Conservation (phyloP, 805 yeast genomes). For the Nakazawaea sp. region DNA sequence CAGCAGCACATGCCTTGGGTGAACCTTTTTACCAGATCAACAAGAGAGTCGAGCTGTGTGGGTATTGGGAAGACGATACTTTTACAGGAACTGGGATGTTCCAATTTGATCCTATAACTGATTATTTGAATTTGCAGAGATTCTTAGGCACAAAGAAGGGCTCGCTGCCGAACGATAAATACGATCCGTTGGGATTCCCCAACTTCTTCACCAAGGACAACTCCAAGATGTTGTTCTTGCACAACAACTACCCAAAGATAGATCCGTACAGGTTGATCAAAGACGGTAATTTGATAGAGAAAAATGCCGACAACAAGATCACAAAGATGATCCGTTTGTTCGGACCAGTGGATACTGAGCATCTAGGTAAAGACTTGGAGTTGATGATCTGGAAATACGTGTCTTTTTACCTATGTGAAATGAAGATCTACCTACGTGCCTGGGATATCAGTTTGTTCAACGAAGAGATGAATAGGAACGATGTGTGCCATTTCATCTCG, state of each 20-base stretch:
- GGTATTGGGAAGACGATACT: constrained; percentile 22
- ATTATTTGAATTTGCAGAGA: constrained; percentile 20
- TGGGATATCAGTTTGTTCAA: constrained; percentile 13
- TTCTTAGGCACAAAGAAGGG: constrained; percentile 14
- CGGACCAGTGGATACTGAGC: constrained; percentile 21
- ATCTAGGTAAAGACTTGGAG: constrained; percentile 28
- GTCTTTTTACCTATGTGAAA: constrained; percentile 25
- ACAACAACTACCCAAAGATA: constrained; percentile 49
- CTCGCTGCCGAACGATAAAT: constrained; percentile 1
- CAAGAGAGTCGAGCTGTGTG: constrained; percentile 43
- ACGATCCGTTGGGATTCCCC: constrained; percentile 18
- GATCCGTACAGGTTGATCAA: constrained; percentile 39
- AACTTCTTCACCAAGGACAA: constrained; percentile 20
- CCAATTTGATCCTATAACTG: constrained; percentile 26
- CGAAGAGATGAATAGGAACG: constrained; percentile 23
- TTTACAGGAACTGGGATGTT: constrained; percentile 13
- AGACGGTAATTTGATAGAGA: constrained; percentile 22
- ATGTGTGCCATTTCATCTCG: constrained; percentile 44
- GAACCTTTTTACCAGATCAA: constrained; percentile 49
- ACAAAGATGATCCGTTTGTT: constrained; percentile 15
- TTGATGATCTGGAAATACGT: constrained; percentile 25
- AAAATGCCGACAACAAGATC: constrained; percentile 20
- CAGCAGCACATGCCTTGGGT: constrained; percentile 50
- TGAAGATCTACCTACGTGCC: constrained; percentile 15
- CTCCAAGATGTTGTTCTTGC: constrained; percentile 29